Percentiles rank a stretch among this genome's conserved stretches.
These are phyloP conservation scores for Eucalyptus microcorys DNA, from an alignment of 345 rosid species.

Conservation along the genomic window DNA sequence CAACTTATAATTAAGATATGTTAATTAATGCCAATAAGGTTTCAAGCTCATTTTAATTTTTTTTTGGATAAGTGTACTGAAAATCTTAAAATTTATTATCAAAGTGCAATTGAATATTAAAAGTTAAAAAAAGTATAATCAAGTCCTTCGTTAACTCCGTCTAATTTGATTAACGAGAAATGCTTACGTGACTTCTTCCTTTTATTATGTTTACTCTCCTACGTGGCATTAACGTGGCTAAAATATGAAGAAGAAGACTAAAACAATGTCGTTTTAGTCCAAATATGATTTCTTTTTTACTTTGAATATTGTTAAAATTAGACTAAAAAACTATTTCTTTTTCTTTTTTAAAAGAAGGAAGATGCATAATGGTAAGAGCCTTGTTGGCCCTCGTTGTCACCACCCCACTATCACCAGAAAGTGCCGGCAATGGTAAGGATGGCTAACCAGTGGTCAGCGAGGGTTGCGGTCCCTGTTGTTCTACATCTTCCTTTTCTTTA, in stretches of 20 bases:
- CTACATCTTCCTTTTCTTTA: too few relatives aligned
- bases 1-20: not conserved
- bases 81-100: not conserved
- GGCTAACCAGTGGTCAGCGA: not conserved
- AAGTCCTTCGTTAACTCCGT: too few relatives aligned
- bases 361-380: not conserved
- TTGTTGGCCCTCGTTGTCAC: accelerated
- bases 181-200: not conserved
- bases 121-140: too few relatives aligned
- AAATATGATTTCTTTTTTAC: too few relatives aligned
- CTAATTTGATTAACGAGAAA: not conserved
- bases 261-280: not conserved
- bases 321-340: too few relatives aligned
- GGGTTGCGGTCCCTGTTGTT: accelerated
- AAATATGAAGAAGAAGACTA: not conserved
- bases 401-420: not conserved
- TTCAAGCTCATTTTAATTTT: not conserved
- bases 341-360: not conserved
- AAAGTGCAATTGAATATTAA: not conserved
- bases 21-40: not conserved
- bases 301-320: too few relatives aligned
- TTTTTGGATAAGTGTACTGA: not conserved
- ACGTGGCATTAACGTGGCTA: not conserved
- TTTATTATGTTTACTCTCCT: not conserved
- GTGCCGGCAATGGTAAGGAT: too few relatives aligned